These are phyloP conservation scores for Gnomoniopsis sp. DNA, from an alignment of 2,329 filamentous ascomycete species.

Conservation along the genomic window DNA sequence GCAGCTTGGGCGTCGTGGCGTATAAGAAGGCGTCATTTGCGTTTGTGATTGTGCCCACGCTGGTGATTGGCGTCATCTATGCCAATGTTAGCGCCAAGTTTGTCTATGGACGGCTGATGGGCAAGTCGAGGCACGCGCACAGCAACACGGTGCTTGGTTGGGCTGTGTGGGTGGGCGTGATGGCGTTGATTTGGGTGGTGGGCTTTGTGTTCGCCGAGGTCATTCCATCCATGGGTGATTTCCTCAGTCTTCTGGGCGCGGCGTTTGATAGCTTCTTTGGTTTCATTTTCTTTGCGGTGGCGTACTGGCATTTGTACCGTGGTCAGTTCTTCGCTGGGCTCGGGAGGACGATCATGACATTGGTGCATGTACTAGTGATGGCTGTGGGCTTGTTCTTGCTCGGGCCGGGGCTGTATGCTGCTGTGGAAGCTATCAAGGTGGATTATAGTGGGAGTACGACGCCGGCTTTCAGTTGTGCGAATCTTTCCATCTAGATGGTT, in stretches of 20 bases:
- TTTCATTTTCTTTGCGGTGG: neutral
- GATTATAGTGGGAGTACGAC: neutral
- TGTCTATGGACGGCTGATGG: conserved; percentile 61
- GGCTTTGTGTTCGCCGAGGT: conserved; percentile 1
- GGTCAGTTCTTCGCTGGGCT: neutral
- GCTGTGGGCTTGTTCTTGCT: neutral
- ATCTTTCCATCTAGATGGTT: neutral
- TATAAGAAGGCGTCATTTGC: conserved; percentile 65
- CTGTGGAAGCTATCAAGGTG: neutral
- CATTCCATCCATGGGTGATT: neutral
- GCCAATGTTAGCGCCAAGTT: conserved; percentile 65
- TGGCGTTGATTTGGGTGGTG: neutral
- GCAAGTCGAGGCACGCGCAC: conserved; percentile 52
- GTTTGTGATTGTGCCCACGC: conserved; percentile 61
- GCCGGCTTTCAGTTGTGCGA: conserved; percentile 1
- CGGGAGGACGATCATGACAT: neutral
- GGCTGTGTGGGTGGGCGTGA: conserved; percentile 49
- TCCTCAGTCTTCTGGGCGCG: neutral
- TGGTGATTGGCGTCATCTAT: conserved; percentile 69
- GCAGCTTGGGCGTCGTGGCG: conserved; percentile 45
- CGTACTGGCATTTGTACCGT: neutral
- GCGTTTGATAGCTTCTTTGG: conserved; percentile 1
- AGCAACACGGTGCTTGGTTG: conserved; percentile 48
- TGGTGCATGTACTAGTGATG: neutral
- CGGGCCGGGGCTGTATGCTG: conserved; percentile 1